A percentile compares a stretch with the other conserved stretches of the same genome.
Conservation (phyloP, 331 rosid species). For the Saraca asoca region DNA sequence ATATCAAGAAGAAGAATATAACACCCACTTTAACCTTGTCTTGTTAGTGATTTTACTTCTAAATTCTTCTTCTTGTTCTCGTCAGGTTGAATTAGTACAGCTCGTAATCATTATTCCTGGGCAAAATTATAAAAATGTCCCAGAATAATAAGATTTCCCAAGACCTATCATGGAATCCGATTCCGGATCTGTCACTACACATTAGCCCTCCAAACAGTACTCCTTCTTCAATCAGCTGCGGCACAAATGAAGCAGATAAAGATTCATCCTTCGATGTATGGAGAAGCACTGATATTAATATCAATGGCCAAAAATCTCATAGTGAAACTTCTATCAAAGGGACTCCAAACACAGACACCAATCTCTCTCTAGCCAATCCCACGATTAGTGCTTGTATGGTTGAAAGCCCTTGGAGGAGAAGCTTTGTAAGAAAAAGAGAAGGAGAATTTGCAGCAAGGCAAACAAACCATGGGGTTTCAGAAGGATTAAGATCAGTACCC, state of each 20-base stretch:
- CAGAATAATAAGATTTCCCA: slow-evolving; percentile 34
- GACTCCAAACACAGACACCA: slow-evolving; percentile 38
- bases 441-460: slow-evolving; percentile 14
- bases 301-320: slow-evolving; percentile 38
- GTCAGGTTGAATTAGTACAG: not conserved
- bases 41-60: not conserved
- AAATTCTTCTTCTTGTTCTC: slow-evolving; percentile 16
- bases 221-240: slow-evolving; percentile 49
- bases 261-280: slow-evolving; percentile 57
- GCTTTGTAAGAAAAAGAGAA: slow-evolving; percentile 1
- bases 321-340: slow-evolving; percentile 49
- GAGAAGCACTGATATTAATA: slow-evolving; percentile 25
- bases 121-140: slow-evolving; percentile 41
- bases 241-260: slow-evolving; percentile 18
- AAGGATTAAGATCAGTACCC: slow-evolving; percentile 38
- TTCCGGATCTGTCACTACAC: slow-evolving; percentile 88
- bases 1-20: slow-evolving; percentile 27
- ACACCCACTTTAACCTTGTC: slow-evolving; percentile 22
- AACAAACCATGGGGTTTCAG: slow-evolving; percentile 38
- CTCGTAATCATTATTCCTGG: slow-evolving; percentile 27
- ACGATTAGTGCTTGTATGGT: slow-evolving; percentile 39
- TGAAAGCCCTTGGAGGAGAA: slow-evolving; percentile 51
- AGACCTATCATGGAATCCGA: slow-evolving; percentile 37
- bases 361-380: slow-evolving; percentile 51
- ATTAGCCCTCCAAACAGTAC: slow-evolving; percentile 73